Conservation (phyloP, 176 grass and related monocot genomes). For the Tillandsia fasciculata region DNA sequence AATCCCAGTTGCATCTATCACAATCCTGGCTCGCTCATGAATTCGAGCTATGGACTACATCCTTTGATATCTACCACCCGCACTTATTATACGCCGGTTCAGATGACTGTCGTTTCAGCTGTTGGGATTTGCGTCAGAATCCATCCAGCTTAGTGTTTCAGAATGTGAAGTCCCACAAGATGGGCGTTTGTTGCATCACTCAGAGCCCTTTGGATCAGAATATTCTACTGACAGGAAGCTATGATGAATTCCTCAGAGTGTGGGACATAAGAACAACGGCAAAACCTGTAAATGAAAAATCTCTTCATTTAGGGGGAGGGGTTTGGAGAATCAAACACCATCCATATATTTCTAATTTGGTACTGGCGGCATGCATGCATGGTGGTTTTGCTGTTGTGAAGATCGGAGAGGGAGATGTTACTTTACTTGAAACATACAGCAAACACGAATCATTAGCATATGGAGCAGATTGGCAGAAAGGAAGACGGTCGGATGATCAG, state of each 20-base stretch:
- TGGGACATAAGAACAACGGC: slow-evolving; percentile 81
- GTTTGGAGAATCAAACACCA: slow-evolving; percentile 96
- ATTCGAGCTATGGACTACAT: slow-evolving; percentile 82
- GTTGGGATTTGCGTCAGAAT: slow-evolving; percentile 73
- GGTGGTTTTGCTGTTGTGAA: slow-evolving; percentile 80
- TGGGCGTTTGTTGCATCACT: slow-evolving; percentile 83
- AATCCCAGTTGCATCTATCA: slow-evolving; percentile 48
- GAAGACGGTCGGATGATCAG: slow-evolving; percentile 15
- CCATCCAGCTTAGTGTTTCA: slow-evolving; percentile 39
- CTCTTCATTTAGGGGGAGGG: slow-evolving; percentile 72
- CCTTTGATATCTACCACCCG: slow-evolving; percentile 54
- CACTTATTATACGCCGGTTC: slow-evolving; percentile 73
- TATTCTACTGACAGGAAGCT: slow-evolving; percentile 73
- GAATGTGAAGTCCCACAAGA: slow-evolving; percentile 63
- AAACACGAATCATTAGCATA: slow-evolving; percentile 93
- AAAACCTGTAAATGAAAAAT: slow-evolving; percentile 59
- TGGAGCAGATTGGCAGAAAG: slow-evolving; percentile 87
- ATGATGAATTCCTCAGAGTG: slow-evolving; percentile 86
- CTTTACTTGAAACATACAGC: slow-evolving; percentile 58
- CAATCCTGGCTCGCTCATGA: slow-evolving; percentile 74
- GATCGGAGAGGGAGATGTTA: slow-evolving; percentile 31
- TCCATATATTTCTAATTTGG: slow-evolving; percentile 38
- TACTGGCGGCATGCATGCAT: slow-evolving; percentile 93
- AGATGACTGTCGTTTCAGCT: slow-evolving; percentile 78
- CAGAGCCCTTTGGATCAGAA: slow-evolving; percentile 52